These are phyloP conservation scores for Bacidia gigantensis DNA, from an alignment of 495 filamentous ascomycete species.

Conservation along the genomic window DNA sequence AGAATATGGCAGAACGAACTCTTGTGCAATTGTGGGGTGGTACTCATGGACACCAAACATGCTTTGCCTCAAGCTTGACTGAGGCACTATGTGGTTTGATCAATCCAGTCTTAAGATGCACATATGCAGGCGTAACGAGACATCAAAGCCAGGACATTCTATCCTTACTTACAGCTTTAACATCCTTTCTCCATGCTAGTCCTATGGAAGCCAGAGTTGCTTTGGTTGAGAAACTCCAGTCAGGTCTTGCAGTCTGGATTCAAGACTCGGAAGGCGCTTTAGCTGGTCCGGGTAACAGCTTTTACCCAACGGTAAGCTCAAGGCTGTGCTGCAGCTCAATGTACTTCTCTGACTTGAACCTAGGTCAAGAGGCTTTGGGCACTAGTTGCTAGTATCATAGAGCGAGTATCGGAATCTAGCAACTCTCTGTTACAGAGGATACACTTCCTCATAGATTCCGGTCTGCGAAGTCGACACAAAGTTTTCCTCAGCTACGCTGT, in stretches of 20 bases:
- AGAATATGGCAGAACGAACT: conserved; percentile 44
- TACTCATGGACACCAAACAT: conserved; percentile 27
- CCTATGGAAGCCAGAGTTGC: conserved; percentile 21
- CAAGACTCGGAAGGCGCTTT: conserved; percentile 31
- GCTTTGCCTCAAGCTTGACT: conserved; percentile 41
- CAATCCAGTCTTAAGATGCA: conserved; percentile 27
- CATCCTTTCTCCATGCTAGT: conserved; percentile 24
- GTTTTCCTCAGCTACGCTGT: conserved; percentile 39
- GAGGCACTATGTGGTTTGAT: conserved; percentile 45
- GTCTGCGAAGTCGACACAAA: conserved; percentile 40
- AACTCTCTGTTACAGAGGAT: conserved; percentile 31
- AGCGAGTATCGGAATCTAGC: conserved; percentile 22
- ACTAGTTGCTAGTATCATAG: conserved; percentile 13
- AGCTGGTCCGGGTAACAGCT: neutral
- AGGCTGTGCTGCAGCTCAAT: neutral
- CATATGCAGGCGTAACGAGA: conserved; percentile 27
- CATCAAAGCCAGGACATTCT: conserved; percentile 8
- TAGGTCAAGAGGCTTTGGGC: conserved; percentile 23
- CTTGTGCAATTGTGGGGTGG: conserved; percentile 47
- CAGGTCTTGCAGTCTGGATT: conserved; percentile 47
- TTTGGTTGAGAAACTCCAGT: conserved; percentile 41
- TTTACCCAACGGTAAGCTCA: neutral
- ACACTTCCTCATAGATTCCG: conserved; percentile 39
- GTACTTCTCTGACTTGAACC: neutral
- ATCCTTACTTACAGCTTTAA: conserved; percentile 22